These are phyloP conservation scores for Claviceps sp. DNA, from an alignment of 2,329 filamentous ascomycete genomes.

Conservation along the genomic window DNA sequence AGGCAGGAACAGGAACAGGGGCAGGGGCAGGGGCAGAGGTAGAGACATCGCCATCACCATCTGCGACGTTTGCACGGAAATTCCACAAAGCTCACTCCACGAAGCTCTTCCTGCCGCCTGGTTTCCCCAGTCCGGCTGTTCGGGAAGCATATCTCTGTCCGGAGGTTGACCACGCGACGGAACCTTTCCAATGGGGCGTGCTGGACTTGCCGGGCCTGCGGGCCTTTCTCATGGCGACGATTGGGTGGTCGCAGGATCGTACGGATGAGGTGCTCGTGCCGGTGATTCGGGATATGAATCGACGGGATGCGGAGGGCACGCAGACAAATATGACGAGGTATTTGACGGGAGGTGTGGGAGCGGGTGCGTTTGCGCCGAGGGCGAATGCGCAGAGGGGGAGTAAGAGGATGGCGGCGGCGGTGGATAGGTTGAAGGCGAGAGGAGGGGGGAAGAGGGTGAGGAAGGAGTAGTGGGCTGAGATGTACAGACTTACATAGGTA, in stretches of 20 bases:
- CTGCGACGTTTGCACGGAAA: conserved; percentile 45
- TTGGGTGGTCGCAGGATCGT: conserved; percentile 83
- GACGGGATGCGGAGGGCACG: conserved; percentile 73
- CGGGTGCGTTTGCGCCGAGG: conserved; percentile 49
- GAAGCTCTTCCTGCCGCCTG: conserved; percentile 72
- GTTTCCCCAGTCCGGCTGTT: conserved; percentile 68
- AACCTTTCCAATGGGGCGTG: conserved; percentile 87
- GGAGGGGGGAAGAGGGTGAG: background rate
- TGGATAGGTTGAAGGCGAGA: conserved; percentile 46
- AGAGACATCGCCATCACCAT: conserved; percentile 47
- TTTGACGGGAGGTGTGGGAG: conserved; percentile 63
- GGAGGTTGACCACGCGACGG: conserved; percentile 66
- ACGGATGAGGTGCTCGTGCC: conserved; percentile 94
- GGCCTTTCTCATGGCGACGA: conserved; percentile 75
- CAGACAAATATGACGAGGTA: conserved; percentile 94
- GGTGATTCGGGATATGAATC: conserved; percentile 92
- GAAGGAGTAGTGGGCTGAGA: background rate
- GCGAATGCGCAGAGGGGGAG: conserved; percentile 48
- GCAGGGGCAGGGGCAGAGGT: background rate
- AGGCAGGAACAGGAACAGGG: background rate
- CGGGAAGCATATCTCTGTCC: conserved; percentile 74
- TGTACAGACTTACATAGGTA: background rate
- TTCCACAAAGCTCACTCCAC: conserved; percentile 68
- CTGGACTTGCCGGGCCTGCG: conserved; percentile 80
- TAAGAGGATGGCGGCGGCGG: conserved; percentile 62